Percentiles rank a stretch among this genome's conserved stretches.
phyloP scores from a whole-genome alignment of 257 asterid species.

The Salvia splendens region DNA sequence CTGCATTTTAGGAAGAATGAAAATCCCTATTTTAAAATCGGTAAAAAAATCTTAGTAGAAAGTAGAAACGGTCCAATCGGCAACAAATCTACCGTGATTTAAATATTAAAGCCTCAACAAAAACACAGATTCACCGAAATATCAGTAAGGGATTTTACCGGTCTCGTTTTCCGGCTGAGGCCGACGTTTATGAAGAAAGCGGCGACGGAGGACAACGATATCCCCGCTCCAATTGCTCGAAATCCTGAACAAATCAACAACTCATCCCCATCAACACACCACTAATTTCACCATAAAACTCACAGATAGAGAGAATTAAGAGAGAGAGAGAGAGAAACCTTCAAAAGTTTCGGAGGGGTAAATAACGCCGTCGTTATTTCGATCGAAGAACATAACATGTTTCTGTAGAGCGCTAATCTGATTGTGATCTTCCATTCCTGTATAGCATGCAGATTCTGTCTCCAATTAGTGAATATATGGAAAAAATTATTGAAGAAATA shows the following conservation, averaged over 20 bases:
- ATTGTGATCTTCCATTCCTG: slow-evolving; percentile 47
- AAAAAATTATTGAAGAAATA: background rate
- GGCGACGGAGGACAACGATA: slow-evolving; percentile 53
- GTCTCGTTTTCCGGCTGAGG: slow-evolving; percentile 81
- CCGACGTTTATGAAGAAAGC: slow-evolving; percentile 72
- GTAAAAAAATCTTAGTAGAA: no score
- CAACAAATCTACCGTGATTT: no score
- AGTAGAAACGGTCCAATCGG: no score
- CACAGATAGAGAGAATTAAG: background rate
- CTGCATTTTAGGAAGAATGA: no score
- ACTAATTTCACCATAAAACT: background rate
- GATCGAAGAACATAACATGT: slow-evolving; percentile 82
- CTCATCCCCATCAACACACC: background rate
- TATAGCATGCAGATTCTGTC: background rate
- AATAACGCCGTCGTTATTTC: slow-evolving; percentile 65
- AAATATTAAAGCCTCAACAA: no score
- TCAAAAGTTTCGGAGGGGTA: slow-evolving; percentile 76
- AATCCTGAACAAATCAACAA: slow-evolving; percentile 50
- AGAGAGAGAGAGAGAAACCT: slow-evolving; percentile 40
- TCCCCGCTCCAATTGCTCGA: slow-evolving; percentile 70
- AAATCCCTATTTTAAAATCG: no score
- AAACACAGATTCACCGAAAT: background rate
- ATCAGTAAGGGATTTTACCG: slow-evolving; percentile 41
- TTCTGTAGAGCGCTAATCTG: slow-evolving; percentile 52
- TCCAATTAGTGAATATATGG: background rate